Evolutionary conservation across 768 basidiomycete genomes (phyloP), one percentile per base, ranked within the genome.

Genomic region (Tephrocybe rancida): DNA sequence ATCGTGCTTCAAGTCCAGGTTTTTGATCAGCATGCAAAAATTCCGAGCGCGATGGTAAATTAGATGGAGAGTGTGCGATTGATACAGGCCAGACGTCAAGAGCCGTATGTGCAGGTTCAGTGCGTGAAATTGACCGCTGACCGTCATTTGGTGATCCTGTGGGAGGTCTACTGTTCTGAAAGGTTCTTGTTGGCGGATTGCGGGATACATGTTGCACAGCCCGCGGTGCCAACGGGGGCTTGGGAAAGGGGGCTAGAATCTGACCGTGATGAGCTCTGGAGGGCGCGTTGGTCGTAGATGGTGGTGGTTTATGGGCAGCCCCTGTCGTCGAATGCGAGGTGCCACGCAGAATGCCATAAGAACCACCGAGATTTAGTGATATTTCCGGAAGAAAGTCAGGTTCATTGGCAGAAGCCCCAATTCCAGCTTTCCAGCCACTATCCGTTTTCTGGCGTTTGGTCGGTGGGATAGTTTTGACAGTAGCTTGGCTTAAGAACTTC

Each of bases 361-460:
- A 73, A 18, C 87, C 85, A 63, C 85, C 83, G 3, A 70, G 72
- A 26, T 74, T 72, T n/a, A 88, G 62, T 13, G 82, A 82, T 52
- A 89, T 78, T 54, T 88, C 86, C 29, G 87, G 87, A 19, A 86
- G 68, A 49, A 81, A 72, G 4, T 86, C 84, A 53, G 71, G 60
- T 39, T 80, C 77, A 49, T 76, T 72, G 44, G 61, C 42, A 22
- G 68, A 57, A 34, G 64, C 56, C n/a, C 68, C 59, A 37, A 67
- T 43, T 10, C 67, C 70, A 22, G 73, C 69, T 44, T 61, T 70
- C 76, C 79, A 80, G 56, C 78, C 74, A 44, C 68, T 65, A 16
- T 70, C 66, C 26, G 80, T 83, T 68, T 78, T 86, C 63, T 78
- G 79, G 25, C 81, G 81, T 67, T 88, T 88, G 30, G 74, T 61